Percentiles rank a stretch among this genome's conserved stretches.
phyloP scores from a whole-genome alignment of 495 filamentous ascomycete genomes.

The Delitschia confertaspora region DNA sequence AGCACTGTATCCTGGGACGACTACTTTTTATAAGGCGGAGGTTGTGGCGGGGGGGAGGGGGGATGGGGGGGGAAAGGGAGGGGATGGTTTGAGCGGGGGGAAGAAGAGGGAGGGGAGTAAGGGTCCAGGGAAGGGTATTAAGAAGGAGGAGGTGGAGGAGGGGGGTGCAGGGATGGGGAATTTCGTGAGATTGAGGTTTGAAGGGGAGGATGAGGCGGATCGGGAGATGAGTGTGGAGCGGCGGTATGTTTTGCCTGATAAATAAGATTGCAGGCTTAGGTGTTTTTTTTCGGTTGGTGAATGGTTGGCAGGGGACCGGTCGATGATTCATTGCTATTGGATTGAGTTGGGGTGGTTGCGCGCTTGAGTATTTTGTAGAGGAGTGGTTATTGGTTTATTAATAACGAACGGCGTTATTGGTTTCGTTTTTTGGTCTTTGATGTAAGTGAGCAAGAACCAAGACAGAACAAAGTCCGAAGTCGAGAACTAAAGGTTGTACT shows the following conservation, averaged over 20 bases:
- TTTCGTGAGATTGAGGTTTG: constrained; percentile 32
- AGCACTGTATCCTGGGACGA: constrained; percentile 69
- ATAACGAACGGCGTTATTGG: too few relatives aligned
- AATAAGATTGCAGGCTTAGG: too few relatives aligned
- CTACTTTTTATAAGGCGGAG: constrained; percentile 94
- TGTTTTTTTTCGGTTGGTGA: background rate
- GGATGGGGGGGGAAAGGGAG: constrained; percentile 1
- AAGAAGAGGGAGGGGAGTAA: constrained; percentile 1
- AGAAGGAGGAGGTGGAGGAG: constrained; percentile 9
- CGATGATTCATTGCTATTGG: too few relatives aligned
- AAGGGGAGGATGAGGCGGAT: constrained; percentile 37
- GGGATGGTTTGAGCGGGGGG: background rate
- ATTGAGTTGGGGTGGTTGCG: too few relatives aligned
- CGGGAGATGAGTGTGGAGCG: constrained; percentile 34
- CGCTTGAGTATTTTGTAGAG: too few relatives aligned
- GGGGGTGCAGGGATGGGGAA: constrained; percentile 3
- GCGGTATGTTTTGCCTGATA: constrained; percentile 34
- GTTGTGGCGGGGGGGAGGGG: constrained; percentile 39
- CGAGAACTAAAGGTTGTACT: too few relatives aligned
- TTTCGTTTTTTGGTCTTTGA: too few relatives aligned
- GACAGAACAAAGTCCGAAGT: too few relatives aligned
- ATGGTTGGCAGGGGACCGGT: constrained; percentile 1
- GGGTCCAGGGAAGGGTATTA: constrained; percentile 4
- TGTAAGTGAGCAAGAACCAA: too few relatives aligned
- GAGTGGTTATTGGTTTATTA: too few relatives aligned